Evolutionary conservation across 768 basidiomycete genomes (phyloP).

Genomic region (Auricularia auricula-judae): DNA sequence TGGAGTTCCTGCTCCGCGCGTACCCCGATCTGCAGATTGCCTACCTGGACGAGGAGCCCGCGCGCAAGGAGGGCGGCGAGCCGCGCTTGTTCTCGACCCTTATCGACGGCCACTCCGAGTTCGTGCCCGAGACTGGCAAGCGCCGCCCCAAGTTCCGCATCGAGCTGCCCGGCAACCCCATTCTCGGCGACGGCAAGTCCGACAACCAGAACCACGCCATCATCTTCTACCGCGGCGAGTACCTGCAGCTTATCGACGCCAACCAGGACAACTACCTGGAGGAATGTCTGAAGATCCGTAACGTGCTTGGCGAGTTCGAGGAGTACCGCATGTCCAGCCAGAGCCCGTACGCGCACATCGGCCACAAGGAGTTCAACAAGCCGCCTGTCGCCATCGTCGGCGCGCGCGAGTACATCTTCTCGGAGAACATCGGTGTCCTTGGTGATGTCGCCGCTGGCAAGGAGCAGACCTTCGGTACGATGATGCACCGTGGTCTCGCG

Average conservation of each 20-base stretch:
- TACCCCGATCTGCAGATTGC: slow-evolving; percentile 99
- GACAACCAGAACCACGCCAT: slow-evolving; percentile 99
- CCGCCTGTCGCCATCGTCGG: slow-evolving; percentile 95
- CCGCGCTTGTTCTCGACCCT: slow-evolving; percentile 90
- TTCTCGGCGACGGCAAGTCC: slow-evolving; percentile 97
- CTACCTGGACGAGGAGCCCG: slow-evolving; percentile 92
- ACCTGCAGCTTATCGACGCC: slow-evolving; percentile 97
- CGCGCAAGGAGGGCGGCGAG: slow-evolving; percentile 90
- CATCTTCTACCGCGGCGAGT: slow-evolving; percentile 98
- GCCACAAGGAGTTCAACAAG: slow-evolving; percentile 76
- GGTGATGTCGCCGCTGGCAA: slow-evolving; percentile 98
- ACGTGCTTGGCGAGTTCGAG: slow-evolving; percentile 96
- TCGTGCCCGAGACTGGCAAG: slow-evolving; percentile 77
- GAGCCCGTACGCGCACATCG: slow-evolving; percentile 88
- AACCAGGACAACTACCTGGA: slow-evolving; percentile 99
- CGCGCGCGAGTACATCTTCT: slow-evolving; percentile 99
- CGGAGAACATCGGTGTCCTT: slow-evolving; percentile 97
- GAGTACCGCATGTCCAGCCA: slow-evolving; percentile 77
- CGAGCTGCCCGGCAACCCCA: slow-evolving; percentile 97
- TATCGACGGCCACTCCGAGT: slow-evolving; percentile 97
- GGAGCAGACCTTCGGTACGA: slow-evolving; percentile 98
- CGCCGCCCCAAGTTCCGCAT: slow-evolving; percentile 95
- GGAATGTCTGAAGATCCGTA: slow-evolving; percentile 98
- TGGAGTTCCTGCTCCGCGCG: slow-evolving; percentile 92
- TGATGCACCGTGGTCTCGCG: slow-evolving; percentile 89